Base-by-base conservation (phyloP, 176 grass and related monocot genomes). In the Guadua angustifolia region DNA sequence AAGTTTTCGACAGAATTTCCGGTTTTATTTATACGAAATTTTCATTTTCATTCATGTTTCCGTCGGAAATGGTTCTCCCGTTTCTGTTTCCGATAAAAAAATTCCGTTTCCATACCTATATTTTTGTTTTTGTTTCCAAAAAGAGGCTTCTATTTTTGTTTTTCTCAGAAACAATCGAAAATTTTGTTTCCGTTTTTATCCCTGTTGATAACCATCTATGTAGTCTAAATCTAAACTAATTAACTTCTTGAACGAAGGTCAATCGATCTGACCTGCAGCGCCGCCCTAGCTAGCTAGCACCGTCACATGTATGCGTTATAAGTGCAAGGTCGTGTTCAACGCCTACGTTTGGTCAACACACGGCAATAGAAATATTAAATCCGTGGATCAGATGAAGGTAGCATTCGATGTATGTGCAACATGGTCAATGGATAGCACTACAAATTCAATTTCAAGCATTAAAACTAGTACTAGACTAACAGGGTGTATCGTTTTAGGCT, bases 291-390 rank as follows among this genome's bases (percentile, higher is more conserved):
- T 6, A 17, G 10, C 45, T 1, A 45, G 10, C 64, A 70, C 51
- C 67, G 58, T 79, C 26, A 82, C 69, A 25, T 60, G 22, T 22
- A 60, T 17, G n/a, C 56, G 38, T 42, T 19, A 9, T 58, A 9
- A 40, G 29, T 25, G 69, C 69, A 52, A 46, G 11, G 51, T 80
- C 44, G 14, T 56, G 59, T 61, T 89, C 83, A 89, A 72, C 49
- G 46, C 64, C 18, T 43, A 70, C 53, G 52, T 4, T 82, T 66
- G 83, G 67, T 90, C 83, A 79, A 90, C 83, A 58, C 84, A 90
- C 67, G 84, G 79, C 59, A 78, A 9, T 29, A 1, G 21, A 21
- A 29, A 29, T 29, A 64, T 74, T 83, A 73, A 85, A 74, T 62
- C 52, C 32, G 53, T 55, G 67, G 66, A 79, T 26, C 57, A 69